Conservation (phyloP, 805 yeast species). For the Suhomyces kilbournensis region DNA sequence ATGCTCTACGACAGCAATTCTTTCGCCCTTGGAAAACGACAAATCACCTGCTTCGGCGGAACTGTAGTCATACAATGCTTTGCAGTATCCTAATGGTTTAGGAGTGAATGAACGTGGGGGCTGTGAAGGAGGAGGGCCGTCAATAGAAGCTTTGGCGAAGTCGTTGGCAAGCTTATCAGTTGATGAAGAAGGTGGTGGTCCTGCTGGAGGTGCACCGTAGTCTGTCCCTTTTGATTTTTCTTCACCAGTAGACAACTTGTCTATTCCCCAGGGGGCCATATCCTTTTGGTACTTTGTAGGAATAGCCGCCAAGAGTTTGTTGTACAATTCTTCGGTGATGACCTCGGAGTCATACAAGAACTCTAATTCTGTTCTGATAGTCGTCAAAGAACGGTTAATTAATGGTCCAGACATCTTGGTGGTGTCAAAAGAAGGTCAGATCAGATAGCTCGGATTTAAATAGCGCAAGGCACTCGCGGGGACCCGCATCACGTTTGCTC, state of each 20-base stretch:
- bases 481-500: neutral
- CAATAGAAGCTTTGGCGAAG: slow-evolving; percentile 13
- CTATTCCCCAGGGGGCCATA: slow-evolving; percentile 46
- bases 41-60: slow-evolving; percentile 80
- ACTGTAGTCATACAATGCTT: slow-evolving; percentile 70
- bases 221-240: slow-evolving; percentile 5
- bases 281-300: slow-evolving; percentile 59
- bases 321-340: slow-evolving; percentile 53
- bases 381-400: slow-evolving; percentile 75
- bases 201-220: slow-evolving; percentile 6
- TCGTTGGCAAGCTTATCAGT: slow-evolving; percentile 10
- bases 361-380: slow-evolving; percentile 75
- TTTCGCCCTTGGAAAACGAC: slow-evolving; percentile 61
- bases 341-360: slow-evolving; percentile 74
- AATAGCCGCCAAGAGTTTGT: slow-evolving; percentile 47
- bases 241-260: slow-evolving; percentile 16
- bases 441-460: neutral
- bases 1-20: slow-evolving; percentile 65
- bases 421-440: neutral
- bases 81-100: slow-evolving; percentile 40
- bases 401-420: slow-evolving; percentile 49
- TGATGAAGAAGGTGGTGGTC: slow-evolving; percentile 11
- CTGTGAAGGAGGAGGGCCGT: slow-evolving; percentile 17
- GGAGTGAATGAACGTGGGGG: slow-evolving; percentile 17
- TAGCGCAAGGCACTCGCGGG: neutral